Evolutionary conservation across 1,284 basidiomycete species (phyloP).

Genomic region (Sparassis latifolia): DNA sequence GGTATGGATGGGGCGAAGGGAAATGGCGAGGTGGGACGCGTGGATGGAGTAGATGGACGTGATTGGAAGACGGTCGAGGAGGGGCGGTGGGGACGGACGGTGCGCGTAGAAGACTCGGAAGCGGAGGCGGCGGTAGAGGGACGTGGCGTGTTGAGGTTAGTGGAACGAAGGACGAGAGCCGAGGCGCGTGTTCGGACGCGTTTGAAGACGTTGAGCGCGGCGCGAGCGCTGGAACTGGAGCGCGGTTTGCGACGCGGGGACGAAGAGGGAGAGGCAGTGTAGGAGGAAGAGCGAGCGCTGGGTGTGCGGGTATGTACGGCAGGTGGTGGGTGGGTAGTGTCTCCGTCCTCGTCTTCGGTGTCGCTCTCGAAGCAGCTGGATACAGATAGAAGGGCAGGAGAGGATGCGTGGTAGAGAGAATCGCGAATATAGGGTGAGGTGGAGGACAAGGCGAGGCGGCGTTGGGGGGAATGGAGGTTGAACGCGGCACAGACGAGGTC

Average conservation of each 20-base stretch:
- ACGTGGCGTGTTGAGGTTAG: constrained; percentile 8
- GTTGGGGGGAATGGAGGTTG: constrained; percentile 10
- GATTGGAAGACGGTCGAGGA: constrained; percentile 8
- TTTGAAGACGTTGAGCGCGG: constrained; percentile 17
- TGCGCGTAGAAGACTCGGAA: no score
- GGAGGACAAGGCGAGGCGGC: constrained; percentile 9
- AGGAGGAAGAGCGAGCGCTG: background rate
- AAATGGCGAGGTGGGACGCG: constrained; percentile 6
- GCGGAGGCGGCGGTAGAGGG: background rate
- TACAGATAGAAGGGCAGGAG: background rate
- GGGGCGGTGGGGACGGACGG: background rate
- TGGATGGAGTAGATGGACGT: constrained; percentile 11
- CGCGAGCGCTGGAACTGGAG: constrained; percentile 9
- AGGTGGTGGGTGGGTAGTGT: constrained; percentile 3
- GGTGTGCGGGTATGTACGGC: background rate
- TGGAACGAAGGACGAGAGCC: constrained; percentile 19
- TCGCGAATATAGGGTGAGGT: constrained; percentile 1
- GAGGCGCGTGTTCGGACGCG: constrained; percentile 23
- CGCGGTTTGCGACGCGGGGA: background rate
- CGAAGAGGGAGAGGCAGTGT: no score
- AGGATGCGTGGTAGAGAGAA: background rate
- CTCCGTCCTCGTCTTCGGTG: constrained; percentile 8
- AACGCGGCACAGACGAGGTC: constrained; percentile 19
- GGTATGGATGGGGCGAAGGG: constrained; percentile 2
- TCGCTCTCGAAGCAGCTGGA: constrained; percentile 9